A percentile compares a stretch with the other conserved stretches of the same genome.
These are phyloP conservation scores for Alopecurus myosuroides DNA, from an alignment of 176 grass and related monocot species.

Conservation along the genomic window DNA sequence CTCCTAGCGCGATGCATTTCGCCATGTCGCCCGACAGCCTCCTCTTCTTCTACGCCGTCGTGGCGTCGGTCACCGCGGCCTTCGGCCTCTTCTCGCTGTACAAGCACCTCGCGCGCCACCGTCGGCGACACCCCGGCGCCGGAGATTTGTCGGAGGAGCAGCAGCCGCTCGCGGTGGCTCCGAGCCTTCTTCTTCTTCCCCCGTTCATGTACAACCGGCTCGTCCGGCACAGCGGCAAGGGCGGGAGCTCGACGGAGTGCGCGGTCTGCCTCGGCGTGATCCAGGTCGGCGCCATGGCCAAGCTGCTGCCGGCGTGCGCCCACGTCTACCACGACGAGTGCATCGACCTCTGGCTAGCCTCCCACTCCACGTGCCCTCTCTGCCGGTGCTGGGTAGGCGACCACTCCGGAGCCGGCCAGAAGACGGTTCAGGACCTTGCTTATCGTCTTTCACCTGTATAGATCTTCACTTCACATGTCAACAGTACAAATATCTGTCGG, in stretches of 20 bases:
- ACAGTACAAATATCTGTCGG: not conserved
- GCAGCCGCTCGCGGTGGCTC: not conserved
- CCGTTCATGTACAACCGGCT: constrained; percentile 39
- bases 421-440: not conserved
- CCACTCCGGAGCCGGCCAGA: not conserved
- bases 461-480: not conserved
- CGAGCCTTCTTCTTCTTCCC: not conserved
- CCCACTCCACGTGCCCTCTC: constrained; percentile 33
- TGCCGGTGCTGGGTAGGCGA: constrained; percentile 25
- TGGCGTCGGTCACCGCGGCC: not conserved
- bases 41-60: constrained; percentile 32
- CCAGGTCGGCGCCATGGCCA: constrained; percentile 38
- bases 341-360: constrained; percentile 39
- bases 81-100: constrained; percentile 32
- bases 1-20: constrained; percentile 1
- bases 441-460: not conserved
- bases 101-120: not conserved
- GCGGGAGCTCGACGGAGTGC: constrained; percentile 21
- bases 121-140: not conserved
- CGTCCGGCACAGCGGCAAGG: constrained; percentile 42
- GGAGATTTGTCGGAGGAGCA: not conserved
- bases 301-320: constrained; percentile 39
- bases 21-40: constrained; percentile 30
- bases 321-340: constrained; percentile 44
- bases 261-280: constrained; percentile 37